Conservation (phyloP, 345 rosid genomes). For the Noccaea caerulescens region DNA sequence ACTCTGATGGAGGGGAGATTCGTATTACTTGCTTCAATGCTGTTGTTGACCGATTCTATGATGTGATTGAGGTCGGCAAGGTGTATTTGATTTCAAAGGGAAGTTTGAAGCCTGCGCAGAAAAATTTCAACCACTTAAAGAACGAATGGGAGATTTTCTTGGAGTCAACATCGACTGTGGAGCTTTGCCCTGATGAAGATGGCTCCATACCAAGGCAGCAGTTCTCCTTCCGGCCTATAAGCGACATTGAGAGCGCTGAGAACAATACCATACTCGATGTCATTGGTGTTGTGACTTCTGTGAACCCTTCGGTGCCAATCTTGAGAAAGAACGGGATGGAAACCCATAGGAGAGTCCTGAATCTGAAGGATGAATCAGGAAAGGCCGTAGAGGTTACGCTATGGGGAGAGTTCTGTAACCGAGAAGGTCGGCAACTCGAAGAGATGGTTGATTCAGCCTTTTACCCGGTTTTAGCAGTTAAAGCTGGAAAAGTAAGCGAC, state of each 20-base stretch:
- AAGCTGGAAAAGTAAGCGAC: slow-evolving; percentile 86
- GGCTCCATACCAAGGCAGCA: slow-evolving; percentile 84
- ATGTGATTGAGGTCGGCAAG: slow-evolving; percentile 73
- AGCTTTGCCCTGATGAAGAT: slow-evolving; percentile 81
- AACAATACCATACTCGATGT: slow-evolving; percentile 78
- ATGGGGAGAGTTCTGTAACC: slow-evolving; percentile 92
- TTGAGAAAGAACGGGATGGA: slow-evolving; percentile 95
- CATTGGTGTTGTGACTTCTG: slow-evolving; percentile 72
- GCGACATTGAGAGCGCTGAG: slow-evolving; percentile 80
- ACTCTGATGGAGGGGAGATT: slow-evolving; percentile 91
- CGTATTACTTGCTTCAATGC: slow-evolving; percentile 88
- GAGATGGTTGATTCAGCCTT: slow-evolving; percentile 71
- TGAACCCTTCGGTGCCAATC: slow-evolving; percentile 79
- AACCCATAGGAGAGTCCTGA: slow-evolving; percentile 84
- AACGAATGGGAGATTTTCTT: slow-evolving; percentile 89
- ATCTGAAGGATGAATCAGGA: slow-evolving; percentile 80
- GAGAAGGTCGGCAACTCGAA: slow-evolving; percentile 80
- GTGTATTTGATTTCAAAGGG: slow-evolving; percentile 89
- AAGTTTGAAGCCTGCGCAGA: slow-evolving; percentile 83
- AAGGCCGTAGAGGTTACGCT: slow-evolving; percentile 78
- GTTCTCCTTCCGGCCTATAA: slow-evolving; percentile 77
- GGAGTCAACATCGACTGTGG: slow-evolving; percentile 79
- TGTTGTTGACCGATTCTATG: slow-evolving; percentile 80
- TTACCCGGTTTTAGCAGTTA: slow-evolving; percentile 78
- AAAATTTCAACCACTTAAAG: slow-evolving; percentile 87